Evolutionary conservation across 1,139 yeast species (phyloP).

Genomic region (Ashbya aceris): DNA sequence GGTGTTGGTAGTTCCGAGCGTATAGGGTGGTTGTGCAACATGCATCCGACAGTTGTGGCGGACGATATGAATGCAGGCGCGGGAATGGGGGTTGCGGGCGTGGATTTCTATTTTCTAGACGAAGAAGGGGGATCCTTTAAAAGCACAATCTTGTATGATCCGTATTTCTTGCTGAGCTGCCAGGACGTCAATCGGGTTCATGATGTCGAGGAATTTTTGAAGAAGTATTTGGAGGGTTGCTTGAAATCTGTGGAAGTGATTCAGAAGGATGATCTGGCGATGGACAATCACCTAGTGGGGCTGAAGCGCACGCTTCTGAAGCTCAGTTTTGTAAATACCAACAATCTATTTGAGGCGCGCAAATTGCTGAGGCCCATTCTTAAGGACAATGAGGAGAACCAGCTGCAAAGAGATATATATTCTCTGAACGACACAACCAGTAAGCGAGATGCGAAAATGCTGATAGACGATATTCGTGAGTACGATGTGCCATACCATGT

Average conservation of each 20-base stretch:
- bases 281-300: slow-evolving; percentile 85
- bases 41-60: slow-evolving; percentile 48
- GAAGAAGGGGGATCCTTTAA: slow-evolving; percentile 97
- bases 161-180: slow-evolving; percentile 75
- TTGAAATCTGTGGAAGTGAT: slow-evolving; percentile 50
- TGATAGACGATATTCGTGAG: slow-evolving; percentile 75
- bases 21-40: slow-evolving; percentile 81
- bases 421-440: slow-evolving; percentile 19
- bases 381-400: slow-evolving; percentile 52
- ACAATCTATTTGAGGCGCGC: slow-evolving; percentile 69
- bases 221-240: slow-evolving; percentile 54
- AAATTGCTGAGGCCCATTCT: slow-evolving; percentile 60
- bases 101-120: slow-evolving; percentile 90
- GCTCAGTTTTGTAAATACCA: slow-evolving; percentile 64
- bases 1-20: slow-evolving; percentile 29
- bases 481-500: slow-evolving; percentile 97
- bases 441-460: slow-evolving; percentile 48
- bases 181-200: slow-evolving; percentile 42
- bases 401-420: slow-evolving; percentile 65
- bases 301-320: slow-evolving; percentile 54
- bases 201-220: slow-evolving; percentile 80
- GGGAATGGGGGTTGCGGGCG: slow-evolving; percentile 68
- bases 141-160: slow-evolving; percentile 73
- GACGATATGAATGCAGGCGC: slow-evolving; percentile 31
- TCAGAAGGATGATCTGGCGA: slow-evolving; percentile 64